Conservation (phyloP, 2,329 filamentous ascomycete genomes). For the Graphium sp. region DNA sequence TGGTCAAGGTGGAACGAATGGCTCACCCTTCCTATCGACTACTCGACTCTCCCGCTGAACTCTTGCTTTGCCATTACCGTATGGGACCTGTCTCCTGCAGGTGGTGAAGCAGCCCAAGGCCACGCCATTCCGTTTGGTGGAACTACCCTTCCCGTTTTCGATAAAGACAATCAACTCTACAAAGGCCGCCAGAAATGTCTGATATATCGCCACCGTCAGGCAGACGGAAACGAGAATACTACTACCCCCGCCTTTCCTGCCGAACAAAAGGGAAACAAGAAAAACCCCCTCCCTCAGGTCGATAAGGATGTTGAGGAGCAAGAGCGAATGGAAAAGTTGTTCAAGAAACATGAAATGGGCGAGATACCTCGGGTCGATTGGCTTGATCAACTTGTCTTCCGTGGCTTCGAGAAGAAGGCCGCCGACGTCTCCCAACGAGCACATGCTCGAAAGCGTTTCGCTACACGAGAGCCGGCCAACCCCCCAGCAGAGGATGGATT, state of each 20-base stretch:
- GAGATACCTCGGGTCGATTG: constrained; percentile 87
- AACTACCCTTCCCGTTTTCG: constrained; percentile 83
- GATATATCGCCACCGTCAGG: constrained; percentile 64
- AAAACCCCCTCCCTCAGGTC: constrained; percentile 29
- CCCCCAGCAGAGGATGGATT: constrained; percentile 13
- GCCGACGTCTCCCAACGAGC: constrained; percentile 23
- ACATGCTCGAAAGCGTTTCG: constrained; percentile 19
- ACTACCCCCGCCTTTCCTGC: constrained; percentile 56
- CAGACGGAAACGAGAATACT: constrained; percentile 70
- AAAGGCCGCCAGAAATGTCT: constrained; percentile 88
- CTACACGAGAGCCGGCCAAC: constrained; percentile 1
- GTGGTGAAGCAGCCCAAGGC: constrained; percentile 48
- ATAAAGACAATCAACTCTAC: constrained; percentile 75
- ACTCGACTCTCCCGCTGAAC: constrained; percentile 66
- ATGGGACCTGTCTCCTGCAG: constrained; percentile 82
- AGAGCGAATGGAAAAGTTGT: constrained; percentile 71
- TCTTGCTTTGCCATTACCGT: constrained; percentile 81
- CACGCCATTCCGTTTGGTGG: constrained; percentile 87
- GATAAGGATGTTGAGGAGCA: constrained; percentile 68
- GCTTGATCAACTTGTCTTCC: constrained; percentile 89
- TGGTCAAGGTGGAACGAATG: constrained; percentile 75
- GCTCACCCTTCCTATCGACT: constrained; percentile 73
- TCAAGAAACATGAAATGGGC: constrained; percentile 98
- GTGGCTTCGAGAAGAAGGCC: constrained; percentile 57
- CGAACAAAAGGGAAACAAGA: constrained; percentile 34